Evolutionary conservation across 768 basidiomycete species (phyloP).

Genomic region (Tylopilus sp.): DNA sequence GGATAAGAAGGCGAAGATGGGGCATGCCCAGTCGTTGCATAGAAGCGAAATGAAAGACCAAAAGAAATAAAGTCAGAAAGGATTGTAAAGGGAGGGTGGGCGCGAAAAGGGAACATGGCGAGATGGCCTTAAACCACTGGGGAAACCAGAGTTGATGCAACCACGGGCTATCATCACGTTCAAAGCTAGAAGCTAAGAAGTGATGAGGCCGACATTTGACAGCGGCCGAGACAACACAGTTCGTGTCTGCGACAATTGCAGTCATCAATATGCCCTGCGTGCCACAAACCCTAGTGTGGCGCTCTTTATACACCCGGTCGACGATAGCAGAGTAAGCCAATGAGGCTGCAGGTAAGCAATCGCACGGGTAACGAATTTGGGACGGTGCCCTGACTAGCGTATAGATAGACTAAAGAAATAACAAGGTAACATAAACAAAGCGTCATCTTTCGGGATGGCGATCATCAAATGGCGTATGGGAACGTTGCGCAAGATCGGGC

Average conservation of each 20-base stretch:
- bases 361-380: background rate
- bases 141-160: background rate
- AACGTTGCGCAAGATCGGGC: background rate
- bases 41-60: background rate
- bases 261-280: background rate
- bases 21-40: conserved; percentile 1
- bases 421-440: background rate
- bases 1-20: background rate
- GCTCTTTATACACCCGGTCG: background rate
- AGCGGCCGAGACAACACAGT: background rate
- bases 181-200: conserved; percentile 10
- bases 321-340: background rate
- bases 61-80: conserved; percentile 1
- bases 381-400: background rate
- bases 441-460: background rate
- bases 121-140: background rate
- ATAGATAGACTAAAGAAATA: background rate
- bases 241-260: background rate
- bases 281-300: background rate
- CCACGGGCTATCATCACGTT: background rate
- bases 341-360: background rate
- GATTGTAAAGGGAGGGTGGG: background rate
- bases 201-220: background rate
- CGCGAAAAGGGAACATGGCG: background rate
- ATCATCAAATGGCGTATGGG: background rate